Conservation (phyloP, 2,329 filamentous ascomycete species). For the Pyricularia grisea region DNA sequence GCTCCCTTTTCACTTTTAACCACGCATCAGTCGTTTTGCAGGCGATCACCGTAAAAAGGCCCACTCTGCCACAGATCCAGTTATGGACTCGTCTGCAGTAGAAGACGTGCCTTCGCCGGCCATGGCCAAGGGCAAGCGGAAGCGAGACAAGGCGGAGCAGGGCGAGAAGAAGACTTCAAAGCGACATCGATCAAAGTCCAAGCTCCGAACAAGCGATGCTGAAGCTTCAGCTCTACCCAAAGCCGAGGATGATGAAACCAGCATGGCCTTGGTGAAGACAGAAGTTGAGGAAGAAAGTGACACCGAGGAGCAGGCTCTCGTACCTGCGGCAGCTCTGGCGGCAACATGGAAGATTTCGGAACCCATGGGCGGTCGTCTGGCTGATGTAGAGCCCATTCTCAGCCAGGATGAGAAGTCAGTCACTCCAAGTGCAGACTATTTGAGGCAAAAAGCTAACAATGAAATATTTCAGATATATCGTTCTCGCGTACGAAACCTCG, state of each 20-base stretch:
- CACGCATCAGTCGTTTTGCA: neutral
- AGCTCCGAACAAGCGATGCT: conserved; percentile 4
- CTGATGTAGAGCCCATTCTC: conserved; percentile 55
- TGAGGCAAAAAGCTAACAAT: neutral
- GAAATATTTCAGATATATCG: conserved; percentile 42
- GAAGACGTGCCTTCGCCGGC: neutral
- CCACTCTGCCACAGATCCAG: neutral
- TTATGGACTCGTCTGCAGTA: neutral
- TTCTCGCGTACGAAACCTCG: conserved; percentile 64
- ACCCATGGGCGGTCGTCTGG: conserved; percentile 56
- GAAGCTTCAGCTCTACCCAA: neutral
- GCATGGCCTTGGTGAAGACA: neutral
- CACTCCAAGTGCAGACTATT: conserved; percentile 3
- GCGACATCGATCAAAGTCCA: conserved; percentile 14
- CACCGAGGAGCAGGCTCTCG: conserved; percentile 5
- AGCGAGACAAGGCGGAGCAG: conserved; percentile 21
- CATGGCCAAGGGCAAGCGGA: conserved; percentile 16
- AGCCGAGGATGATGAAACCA: neutral
- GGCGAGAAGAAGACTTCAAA: conserved; percentile 11
- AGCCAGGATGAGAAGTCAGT: conserved; percentile 51
- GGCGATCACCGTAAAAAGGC: neutral
- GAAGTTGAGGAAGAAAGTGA: conserved; percentile 7
- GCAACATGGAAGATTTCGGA: conserved; percentile 49
- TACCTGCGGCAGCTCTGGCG: neutral
- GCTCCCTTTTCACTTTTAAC: neutral